Percentiles rank a stretch among this genome's conserved stretches.
These are phyloP conservation scores for Botrytis byssoidea DNA, from an alignment of 2,329 filamentous ascomycete genomes.

Conservation along the genomic window DNA sequence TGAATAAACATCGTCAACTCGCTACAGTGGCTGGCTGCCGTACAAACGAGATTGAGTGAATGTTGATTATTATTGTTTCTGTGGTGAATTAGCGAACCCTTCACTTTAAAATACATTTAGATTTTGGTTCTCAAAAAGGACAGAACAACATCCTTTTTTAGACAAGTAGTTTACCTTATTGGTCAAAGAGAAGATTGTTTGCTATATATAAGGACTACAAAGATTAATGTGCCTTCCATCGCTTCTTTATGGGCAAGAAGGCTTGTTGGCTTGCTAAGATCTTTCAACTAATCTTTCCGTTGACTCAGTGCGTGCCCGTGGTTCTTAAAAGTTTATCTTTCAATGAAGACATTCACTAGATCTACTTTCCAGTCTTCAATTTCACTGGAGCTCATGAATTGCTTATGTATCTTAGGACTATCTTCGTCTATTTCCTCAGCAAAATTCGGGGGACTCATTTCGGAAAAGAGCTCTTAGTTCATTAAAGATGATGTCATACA, in stretches of 20 bases:
- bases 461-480: neutral
- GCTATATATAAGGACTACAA: neutral
- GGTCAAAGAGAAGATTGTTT: neutral
- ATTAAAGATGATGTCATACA: neutral
- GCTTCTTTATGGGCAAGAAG: neutral
- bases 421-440: neutral
- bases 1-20: neutral
- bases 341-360: neutral
- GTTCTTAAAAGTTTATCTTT: neutral
- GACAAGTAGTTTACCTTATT: neutral
- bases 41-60: neutral
- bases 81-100: neutral
- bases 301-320: neutral
- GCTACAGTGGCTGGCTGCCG: neutral
- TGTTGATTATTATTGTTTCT: neutral
- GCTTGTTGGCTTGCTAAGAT: neutral
- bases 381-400: neutral
- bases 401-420: fast-evolving
- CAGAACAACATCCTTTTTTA: too few relatives aligned
- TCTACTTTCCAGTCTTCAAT: fast-evolving
- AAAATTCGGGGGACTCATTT: fast-evolving
- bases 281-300: neutral
- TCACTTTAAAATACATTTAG: neutral
- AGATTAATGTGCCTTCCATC: fast-evolving
- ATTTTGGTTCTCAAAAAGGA: neutral